Base-by-base conservation (phyloP, 2,329 filamentous ascomycete genomes). In the Pseudogymnoascus sp. region DNA sequence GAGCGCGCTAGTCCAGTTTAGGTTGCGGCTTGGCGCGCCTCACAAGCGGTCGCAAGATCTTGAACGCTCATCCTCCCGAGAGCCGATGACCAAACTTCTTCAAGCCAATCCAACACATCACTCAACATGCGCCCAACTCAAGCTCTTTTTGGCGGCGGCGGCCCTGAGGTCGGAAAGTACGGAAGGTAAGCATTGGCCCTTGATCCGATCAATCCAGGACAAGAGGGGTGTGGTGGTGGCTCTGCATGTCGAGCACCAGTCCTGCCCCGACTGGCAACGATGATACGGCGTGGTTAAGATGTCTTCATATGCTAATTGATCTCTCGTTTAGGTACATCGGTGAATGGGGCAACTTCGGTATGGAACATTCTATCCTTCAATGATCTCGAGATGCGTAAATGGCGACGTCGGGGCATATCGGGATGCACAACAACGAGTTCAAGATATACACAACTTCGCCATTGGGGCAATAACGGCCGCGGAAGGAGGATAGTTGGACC, bases 91-190 rank as follows among this genome's bases (percentile, higher is more conserved):
- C 47, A 25, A 62, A 61, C 50, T 50, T 50, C 43, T 43, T 47
- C 63, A 60, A 59, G 62, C 57, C 62, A 65, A 59, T 38, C 41
- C 57, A 60, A 62, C 63, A 41, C 60, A 61, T 57, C 63, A 65
- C 57, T 65, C 66, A 71, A 65, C 22, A 72, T 73, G 70, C 68
- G 67, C 65, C 69, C 71, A 64, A 67, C 71, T 64, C 69, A 68
- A 58, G 66, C 67, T 60, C 37, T 71, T 47, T 67, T 70, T 62
- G 70, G 70, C 63, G 71, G 69, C 61, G 69, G 62, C 30, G 66
- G 64, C 58, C 32, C 25, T 38, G 65, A 67, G 62, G n/a, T 71
- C 64, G 71, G 71, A 37, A 72, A 72, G 63, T 69, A 73, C 59
- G 70, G 69, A 70, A 70, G 71, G 71, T 73, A 62, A 71, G 71